Conservation (phyloP, 2,329 filamentous ascomycete species). For the Aspergillus quadrilineatus region DNA sequence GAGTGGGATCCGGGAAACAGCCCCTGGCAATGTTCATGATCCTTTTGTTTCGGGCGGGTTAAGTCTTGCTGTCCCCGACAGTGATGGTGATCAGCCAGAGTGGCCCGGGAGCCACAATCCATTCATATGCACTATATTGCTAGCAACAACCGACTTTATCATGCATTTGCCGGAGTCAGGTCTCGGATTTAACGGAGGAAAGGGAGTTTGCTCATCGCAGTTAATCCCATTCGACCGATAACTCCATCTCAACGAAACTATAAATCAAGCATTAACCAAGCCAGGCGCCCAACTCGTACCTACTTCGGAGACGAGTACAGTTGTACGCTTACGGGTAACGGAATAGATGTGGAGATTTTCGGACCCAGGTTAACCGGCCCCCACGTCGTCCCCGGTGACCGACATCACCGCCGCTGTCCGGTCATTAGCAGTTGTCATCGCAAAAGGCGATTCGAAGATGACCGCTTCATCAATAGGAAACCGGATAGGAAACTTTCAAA, state of each 20-base stretch:
- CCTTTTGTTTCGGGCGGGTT: not conserved
- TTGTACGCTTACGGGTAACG: not conserved
- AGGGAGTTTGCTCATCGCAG: not conserved
- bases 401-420: not conserved
- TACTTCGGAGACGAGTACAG: not conserved
- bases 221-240: not conserved
- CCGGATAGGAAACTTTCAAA: not conserved
- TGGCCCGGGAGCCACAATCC: too few species aligned
- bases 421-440: not conserved
- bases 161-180: not conserved
- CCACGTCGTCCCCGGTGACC: slow-evolving; percentile 5
- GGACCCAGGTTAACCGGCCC: slow-evolving; percentile 5
- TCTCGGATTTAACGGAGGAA: not conserved
- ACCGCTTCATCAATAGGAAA: not conserved
- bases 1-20: not conserved
- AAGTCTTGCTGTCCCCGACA: not conserved
- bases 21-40: not conserved
- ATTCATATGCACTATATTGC: too few species aligned
- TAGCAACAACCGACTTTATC: not conserved
- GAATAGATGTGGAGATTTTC: not conserved
- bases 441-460: not conserved
- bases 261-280: not conserved
- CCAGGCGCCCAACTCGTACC: not conserved
- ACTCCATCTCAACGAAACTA: not conserved
- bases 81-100: not conserved